Evolutionary conservation across 768 basidiomycete genomes (phyloP).

Genomic region (Hericium alpestre): DNA sequence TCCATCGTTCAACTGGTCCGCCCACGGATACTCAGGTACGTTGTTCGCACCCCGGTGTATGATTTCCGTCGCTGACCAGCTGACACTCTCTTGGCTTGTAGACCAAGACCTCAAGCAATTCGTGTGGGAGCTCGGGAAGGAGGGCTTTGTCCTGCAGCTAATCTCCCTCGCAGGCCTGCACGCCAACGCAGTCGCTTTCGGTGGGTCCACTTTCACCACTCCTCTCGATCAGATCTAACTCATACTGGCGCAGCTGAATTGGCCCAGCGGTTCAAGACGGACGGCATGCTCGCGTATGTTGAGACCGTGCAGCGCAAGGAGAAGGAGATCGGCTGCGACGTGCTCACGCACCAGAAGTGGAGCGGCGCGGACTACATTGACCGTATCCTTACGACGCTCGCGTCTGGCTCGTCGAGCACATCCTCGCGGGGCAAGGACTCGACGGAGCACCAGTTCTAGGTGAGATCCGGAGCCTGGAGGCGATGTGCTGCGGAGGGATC

Average conservation of each 20-base stretch:
- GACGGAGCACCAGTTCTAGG: slow-evolving; percentile 74
- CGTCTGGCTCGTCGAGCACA: slow-evolving; percentile 83
- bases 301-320: slow-evolving; percentile 82
- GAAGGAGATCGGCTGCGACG: slow-evolving; percentile 80
- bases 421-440: slow-evolving; percentile 78
- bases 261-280: slow-evolving; percentile 66
- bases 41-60: slow-evolving; percentile 1
- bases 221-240: not conserved
- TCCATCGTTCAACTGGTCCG: slow-evolving; percentile 91
- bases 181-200: slow-evolving; percentile 67
- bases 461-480: not conserved
- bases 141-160: slow-evolving; percentile 86
- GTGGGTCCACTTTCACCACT: slow-evolving; percentile 27
- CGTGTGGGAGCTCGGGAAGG: slow-evolving; percentile 83
- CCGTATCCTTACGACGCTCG: slow-evolving; percentile 70
- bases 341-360: slow-evolving; percentile 94
- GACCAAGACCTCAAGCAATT: slow-evolving; percentile 75
- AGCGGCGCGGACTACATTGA: slow-evolving; percentile 90
- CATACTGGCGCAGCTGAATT: slow-evolving; percentile 51
- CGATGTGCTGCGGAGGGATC: too few species aligned
- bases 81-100: slow-evolving; percentile 11
- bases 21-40: slow-evolving; percentile 63
- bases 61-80: not conserved
- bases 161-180: slow-evolving; percentile 88
- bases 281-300: slow-evolving; percentile 91